A percentile compares a stretch with the other conserved stretches of the same genome.
phyloP scores from a whole-genome alignment of 2,329 filamentous ascomycete species.

The Ophiostoma sp. region DNA sequence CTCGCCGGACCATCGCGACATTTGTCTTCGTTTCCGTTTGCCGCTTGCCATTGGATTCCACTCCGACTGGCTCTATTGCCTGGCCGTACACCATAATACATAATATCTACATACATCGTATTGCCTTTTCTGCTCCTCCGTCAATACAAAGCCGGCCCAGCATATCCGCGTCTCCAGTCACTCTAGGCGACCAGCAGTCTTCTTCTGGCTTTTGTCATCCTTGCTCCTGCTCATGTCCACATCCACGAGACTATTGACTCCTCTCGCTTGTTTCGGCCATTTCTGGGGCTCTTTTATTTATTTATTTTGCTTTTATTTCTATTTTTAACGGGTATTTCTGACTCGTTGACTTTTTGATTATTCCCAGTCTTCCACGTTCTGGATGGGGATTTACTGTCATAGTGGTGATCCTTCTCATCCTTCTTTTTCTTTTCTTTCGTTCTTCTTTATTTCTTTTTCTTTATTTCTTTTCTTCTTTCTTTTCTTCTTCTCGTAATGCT shows the following conservation, averaged over 20 bases:
- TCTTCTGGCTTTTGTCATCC: no score
- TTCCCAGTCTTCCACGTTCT: conserved; percentile 6
- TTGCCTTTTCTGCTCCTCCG: no score
- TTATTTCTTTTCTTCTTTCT: no score
- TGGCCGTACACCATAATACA: no score
- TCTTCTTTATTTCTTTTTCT: background rate
- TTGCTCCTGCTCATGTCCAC: background rate
- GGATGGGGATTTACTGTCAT: background rate
- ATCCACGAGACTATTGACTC: conserved; percentile 2
- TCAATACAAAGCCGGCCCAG: background rate
- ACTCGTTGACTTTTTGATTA: background rate
- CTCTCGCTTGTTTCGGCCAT: background rate
- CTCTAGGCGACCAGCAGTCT: no score
- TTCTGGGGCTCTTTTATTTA: background rate
- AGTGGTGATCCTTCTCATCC: background rate
- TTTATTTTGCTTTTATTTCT: background rate
- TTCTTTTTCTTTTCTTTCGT: background rate
- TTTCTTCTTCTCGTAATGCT: no score
- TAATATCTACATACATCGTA: no score
- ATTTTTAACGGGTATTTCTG: background rate
- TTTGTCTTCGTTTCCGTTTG: no score
- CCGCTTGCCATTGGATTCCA: no score
- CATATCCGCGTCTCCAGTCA: background rate
- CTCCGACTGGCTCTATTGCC: no score
- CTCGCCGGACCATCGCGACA: no score